Percentiles rank a stretch among this genome's conserved stretches.
These are phyloP conservation scores for Boeremia exigua DNA, from an alignment of 2,329 filamentous ascomycete species.

Conservation along the genomic window DNA sequence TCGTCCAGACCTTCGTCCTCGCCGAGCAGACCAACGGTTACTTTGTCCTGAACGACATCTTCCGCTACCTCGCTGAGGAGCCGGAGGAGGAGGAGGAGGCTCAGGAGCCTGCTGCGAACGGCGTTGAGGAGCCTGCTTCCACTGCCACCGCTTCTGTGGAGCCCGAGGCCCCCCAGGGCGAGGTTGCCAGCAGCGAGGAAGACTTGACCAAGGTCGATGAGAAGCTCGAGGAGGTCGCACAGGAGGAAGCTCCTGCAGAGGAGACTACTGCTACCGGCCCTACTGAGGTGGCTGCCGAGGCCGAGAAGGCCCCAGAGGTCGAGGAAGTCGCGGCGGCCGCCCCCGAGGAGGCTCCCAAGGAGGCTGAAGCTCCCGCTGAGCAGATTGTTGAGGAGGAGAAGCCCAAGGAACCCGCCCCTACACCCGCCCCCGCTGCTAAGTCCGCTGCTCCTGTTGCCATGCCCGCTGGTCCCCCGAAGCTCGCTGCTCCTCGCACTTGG, in stretches of 20 bases:
- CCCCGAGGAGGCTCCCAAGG: constrained; percentile 47
- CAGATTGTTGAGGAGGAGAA: constrained; percentile 58
- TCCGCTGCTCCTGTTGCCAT: constrained; percentile 60
- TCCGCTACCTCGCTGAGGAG: constrained; percentile 89
- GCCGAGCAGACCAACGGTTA: constrained; percentile 96
- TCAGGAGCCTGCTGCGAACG: constrained; percentile 44
- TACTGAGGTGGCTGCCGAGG: constrained; percentile 45
- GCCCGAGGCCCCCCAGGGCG: constrained; percentile 38
- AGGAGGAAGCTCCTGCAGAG: constrained; percentile 41
- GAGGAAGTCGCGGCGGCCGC: constrained; percentile 50
- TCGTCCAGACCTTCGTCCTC: constrained; percentile 96
- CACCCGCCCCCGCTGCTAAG: constrained; percentile 60
- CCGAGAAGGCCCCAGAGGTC: constrained; percentile 44
- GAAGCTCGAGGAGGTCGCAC: constrained; percentile 71
- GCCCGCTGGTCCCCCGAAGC: constrained; percentile 64
- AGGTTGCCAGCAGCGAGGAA: constrained; percentile 52
- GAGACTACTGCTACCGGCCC: constrained; percentile 43
- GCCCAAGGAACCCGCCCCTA: constrained; percentile 68
- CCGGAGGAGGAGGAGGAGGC: constrained; percentile 67
- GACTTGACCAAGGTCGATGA: constrained; percentile 65
- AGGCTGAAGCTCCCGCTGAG: constrained; percentile 39
- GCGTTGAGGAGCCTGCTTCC: constrained; percentile 50
- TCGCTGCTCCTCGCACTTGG: constrained; percentile 70
- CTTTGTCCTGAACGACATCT: constrained; percentile 98
- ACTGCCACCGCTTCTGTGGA: constrained; percentile 41